Base-by-base conservation (phyloP, 2,329 filamentous ascomycete species). In the Fusarium circinatum region DNA sequence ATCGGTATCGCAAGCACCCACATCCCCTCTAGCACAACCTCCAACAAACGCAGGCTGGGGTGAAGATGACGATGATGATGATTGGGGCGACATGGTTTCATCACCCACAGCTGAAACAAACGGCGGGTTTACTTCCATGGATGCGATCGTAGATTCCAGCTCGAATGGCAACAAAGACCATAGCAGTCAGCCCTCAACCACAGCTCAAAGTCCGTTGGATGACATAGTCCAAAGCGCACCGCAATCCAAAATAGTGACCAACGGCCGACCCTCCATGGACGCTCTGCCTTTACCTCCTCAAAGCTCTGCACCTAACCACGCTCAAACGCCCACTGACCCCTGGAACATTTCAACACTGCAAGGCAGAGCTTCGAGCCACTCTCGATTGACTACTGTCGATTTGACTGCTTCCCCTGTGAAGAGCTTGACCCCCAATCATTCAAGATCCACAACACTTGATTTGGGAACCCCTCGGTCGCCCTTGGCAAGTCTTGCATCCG, bases 51-150 rank as follows among this genome's bases (percentile, higher is more conserved):
- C 70, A 24, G 67, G 73, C 30, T 68, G 65, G 44, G 65, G 45
- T 9, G 59, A 70, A n/a, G 72, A 74, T 52, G 77, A 76, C 1
- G 78, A 85, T 1, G 86, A 88, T 10, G 88, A 89, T 49, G 88
- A 90, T 42, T 90, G 89, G 89, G 89, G 89, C 5, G 89, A 90
- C 68, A 90, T 90, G 89, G 83, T 90, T 39, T 79, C 81, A 7
- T 82, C 80, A 8, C 79, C 82, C 6, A 71, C 78, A 5, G 62
- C 38, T 5, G 62, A 65, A 44, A 60, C 68, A 41, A 75, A 78
- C 8, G 72, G 74, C 11, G 48, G 58, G 1, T 73, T 76, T 45
- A 28, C 66, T n/a, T 78, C 74, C 18, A 48, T 78, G 51, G 62
- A 76, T 17, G 73, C 62, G 24, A 61, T 73, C 55, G 45, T 73